Evolutionary conservation across 2,329 filamentous ascomycete genomes (phyloP).

Genomic region (Monosporascus sp.): DNA sequence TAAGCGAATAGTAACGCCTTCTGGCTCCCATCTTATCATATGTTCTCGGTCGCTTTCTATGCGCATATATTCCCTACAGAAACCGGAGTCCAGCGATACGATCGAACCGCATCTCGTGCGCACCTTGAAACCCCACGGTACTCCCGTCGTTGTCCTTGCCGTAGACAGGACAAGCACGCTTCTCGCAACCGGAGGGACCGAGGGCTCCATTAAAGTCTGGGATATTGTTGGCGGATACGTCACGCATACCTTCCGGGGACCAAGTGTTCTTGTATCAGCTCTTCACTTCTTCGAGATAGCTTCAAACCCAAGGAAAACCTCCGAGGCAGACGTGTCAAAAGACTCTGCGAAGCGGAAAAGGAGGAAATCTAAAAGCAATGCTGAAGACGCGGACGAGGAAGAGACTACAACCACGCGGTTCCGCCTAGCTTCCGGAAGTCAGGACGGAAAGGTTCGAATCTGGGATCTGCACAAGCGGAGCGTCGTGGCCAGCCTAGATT

Average conservation of each 20-base stretch:
- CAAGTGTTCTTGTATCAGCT: conserved; percentile 85
- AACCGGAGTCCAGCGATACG: conserved; percentile 48
- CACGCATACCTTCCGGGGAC: conserved; percentile 92
- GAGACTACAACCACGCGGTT: conserved; percentile 50
- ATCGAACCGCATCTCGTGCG: conserved; percentile 66
- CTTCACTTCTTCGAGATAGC: conserved; percentile 84
- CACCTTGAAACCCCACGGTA: conserved; percentile 82
- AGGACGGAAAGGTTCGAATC: conserved; percentile 86
- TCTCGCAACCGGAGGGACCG: conserved; percentile 86
- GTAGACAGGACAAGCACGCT: conserved; percentile 85
- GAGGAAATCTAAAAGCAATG: conserved; percentile 38
- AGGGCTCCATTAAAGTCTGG: conserved; percentile 95
- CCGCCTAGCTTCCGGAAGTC: conserved; percentile 81
- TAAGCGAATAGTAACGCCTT: conserved; percentile 65
- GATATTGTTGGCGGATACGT: conserved; percentile 85
- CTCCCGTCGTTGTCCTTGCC: conserved; percentile 81
- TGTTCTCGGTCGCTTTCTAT: conserved; percentile 95
- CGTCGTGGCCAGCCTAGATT: conserved; percentile 73
- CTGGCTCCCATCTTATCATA: conserved; percentile 78
- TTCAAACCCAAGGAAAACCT: conserved; percentile 32
- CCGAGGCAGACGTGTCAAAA: conserved; percentile 37
- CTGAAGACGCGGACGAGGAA: conserved; percentile 36
- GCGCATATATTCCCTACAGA: conserved; percentile 76
- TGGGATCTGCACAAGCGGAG: conserved; percentile 87
- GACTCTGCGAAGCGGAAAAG: conserved; percentile 38